Percentiles rank a stretch among this genome's conserved stretches.
phyloP scores from a whole-genome alignment of 164 flowering plant genomes.

The Berberis thunbergii region DNA sequence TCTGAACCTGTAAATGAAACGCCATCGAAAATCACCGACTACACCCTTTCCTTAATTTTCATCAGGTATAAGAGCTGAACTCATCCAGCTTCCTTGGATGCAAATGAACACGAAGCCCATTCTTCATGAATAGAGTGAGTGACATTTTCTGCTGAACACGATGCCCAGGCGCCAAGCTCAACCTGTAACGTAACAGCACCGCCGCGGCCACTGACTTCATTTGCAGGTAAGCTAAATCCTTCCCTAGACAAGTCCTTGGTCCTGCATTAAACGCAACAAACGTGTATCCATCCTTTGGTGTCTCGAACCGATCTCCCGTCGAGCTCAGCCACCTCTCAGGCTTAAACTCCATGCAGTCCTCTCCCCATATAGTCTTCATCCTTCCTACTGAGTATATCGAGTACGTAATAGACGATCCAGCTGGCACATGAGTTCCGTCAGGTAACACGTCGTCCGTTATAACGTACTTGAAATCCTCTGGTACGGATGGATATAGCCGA shows the following conservation, averaged over 20 bases:
- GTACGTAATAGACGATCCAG: slow-evolving; percentile 72
- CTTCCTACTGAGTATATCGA: slow-evolving; percentile 79
- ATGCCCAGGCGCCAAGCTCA: slow-evolving; percentile 57
- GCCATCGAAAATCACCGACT: no score
- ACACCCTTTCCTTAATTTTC: not conserved
- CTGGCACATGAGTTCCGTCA: slow-evolving; percentile 61
- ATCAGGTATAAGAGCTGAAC: not conserved
- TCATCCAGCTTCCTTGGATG: slow-evolving; percentile 25
- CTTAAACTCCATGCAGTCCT: slow-evolving; percentile 69
- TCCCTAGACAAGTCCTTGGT: slow-evolving; percentile 81
- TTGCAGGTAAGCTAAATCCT: slow-evolving; percentile 84
- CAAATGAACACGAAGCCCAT: slow-evolving; percentile 55
- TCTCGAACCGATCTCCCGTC: slow-evolving; percentile 45
- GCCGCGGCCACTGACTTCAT: slow-evolving; percentile 89
- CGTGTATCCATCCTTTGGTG: slow-evolving; percentile 61
- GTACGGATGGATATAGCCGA: slow-evolving; percentile 83
- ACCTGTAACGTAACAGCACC: slow-evolving; percentile 59
- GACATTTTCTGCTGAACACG: slow-evolving; percentile 90
- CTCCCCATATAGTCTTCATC: slow-evolving; percentile 77
- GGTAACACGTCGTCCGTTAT: slow-evolving; percentile 62
- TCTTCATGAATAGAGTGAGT: slow-evolving; percentile 77
- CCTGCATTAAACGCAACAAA: slow-evolving; percentile 79
- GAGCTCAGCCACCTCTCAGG: slow-evolving; percentile 80
- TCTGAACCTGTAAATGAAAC: not conserved
- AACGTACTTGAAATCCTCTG: slow-evolving; percentile 70